Base-by-base conservation (phyloP, 139 green algal genomes). In the Yamagishiella unicocca region DNA sequence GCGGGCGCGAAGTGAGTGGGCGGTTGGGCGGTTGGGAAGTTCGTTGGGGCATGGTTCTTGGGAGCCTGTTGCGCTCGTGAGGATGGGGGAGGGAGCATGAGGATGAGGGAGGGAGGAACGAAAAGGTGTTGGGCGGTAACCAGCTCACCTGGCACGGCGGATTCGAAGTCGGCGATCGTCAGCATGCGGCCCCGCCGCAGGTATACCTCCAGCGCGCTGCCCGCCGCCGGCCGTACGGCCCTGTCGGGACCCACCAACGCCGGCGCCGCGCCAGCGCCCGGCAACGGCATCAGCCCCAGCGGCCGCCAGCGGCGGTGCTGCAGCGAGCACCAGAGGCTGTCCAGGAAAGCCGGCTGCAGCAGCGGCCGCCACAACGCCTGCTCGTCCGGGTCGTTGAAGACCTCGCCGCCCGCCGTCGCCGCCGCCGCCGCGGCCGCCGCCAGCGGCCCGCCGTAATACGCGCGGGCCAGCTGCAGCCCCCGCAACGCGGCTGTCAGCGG, bases 291-390 rank as follows among this genome's bases (percentile, higher is more conserved):
- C 79, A 85, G 62, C 27, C 61, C 61, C 79, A 85, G 66, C 54
- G 79, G 79, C 17, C 61, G 58, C 79, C 79, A 85, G 58, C 79
- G 61, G n/a, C 79, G 61, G 76, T 90, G 38, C 31, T 61, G 61
- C 53, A 94, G 68, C 78, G 78, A 58, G 79, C 88, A 84, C 90
- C 90, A 93, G 14, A 93, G 84, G 29, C 73, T 64, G 68, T 93
- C 85, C 38, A 94, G 66, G 50, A 93, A 88, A 9, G 73, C 77
- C 25, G 83, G 85, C 82, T 91, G 89, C 87, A 94, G 86, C 86
- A 94, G 83, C 53, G 90, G 90, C 74, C 61, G 40, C 90, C 92
- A 94, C 66, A 89, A 70, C 71, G 84, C 78, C 62, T 68, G 42
- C 31, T 83, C 45, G 29, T 90, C 72, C 21, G 50, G 31, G 22